Base-by-base conservation (phyloP, 176 grass and related monocot species). In the Musa troglodytarum region DNA sequence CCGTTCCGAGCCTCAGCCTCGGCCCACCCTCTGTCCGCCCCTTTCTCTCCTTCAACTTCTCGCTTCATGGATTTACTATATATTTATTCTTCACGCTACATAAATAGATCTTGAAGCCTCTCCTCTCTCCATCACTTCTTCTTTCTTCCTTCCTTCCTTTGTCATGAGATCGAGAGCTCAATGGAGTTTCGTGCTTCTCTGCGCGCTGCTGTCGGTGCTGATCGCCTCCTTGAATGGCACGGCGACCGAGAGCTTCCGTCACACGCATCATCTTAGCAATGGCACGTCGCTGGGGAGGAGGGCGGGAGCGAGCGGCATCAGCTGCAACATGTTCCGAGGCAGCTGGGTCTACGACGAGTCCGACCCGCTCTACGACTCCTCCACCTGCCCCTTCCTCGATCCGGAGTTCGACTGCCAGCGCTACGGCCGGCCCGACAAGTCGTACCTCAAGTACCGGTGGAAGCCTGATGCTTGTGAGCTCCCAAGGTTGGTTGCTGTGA, bases 371-470 rank as follows among this genome's bases (percentile, higher is more conserved):
- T 99, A 99, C 70, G 82, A 92, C 77, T 81, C 96, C 12, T 68
- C 84, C 50, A 58, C 16, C 12, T 99, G 96, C 76, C 91, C 96
- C 15, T 95, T 99, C 76, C 66, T 95, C 79, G 90, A 88, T 8
- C 53, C 80, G 55, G 96, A 99, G 86, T 99, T 92, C 85, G 79
- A 89, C 49, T 99, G 96, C 88, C 8, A 21, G 15, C 86, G 80
- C 34, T 99, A 87, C 53, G 74, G 71, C 50, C 91, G 96, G 21
- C 77, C 88, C 28, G 96, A 99, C 79, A 92, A 49, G 50, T 7
- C 9, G 28, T 99, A 92, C 78, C 96, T 92, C 81, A 81, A 77
- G 83, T 89, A 89, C 83, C 77, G 89, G 64, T 99, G 96, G 96
- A 84, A 81, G 62, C 96, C 85, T 8, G 77, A 63, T 74, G 82